Evolutionary conservation across 441 rosid genomes (phyloP).

Genomic region (Bocquillonia castaneifolia): DNA sequence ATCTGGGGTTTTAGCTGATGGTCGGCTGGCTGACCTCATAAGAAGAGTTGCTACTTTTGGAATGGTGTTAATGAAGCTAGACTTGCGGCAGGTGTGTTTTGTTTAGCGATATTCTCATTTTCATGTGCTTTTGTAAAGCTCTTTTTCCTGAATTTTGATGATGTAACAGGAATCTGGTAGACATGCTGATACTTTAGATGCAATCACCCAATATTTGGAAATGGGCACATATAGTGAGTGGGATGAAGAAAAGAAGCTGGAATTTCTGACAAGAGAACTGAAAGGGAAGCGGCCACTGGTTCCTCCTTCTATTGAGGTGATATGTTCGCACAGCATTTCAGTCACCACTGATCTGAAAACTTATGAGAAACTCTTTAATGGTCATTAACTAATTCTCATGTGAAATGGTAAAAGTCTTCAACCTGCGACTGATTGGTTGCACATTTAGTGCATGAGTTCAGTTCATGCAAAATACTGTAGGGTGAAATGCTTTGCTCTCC

Average conservation of each 20-base stretch:
- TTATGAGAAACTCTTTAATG: neutral
- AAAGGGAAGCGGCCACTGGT: slow-evolving; percentile 91
- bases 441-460: neutral
- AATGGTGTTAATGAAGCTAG: slow-evolving; percentile 91
- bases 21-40: slow-evolving; percentile 85
- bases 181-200: slow-evolving; percentile 86
- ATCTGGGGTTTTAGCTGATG: slow-evolving; percentile 85
- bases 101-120: slow-evolving; percentile 7
- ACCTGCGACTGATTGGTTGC: neutral
- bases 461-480: neutral
- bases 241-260: slow-evolving; percentile 87
- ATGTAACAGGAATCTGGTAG: slow-evolving; percentile 74
- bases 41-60: slow-evolving; percentile 91
- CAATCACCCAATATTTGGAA: slow-evolving; percentile 79
- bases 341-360: neutral
- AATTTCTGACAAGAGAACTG: slow-evolving; percentile 73
- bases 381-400: too few species aligned
- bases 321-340: slow-evolving; percentile 12
- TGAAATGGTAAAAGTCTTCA: neutral
- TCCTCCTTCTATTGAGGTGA: slow-evolving; percentile 77
- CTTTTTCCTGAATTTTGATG: slow-evolving; percentile 20
- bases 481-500: neutral
- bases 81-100: slow-evolving; percentile 73
- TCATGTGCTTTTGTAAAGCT: slow-evolving; percentile 2
- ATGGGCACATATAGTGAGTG: slow-evolving; percentile 93